Conservation (phyloP, 2,329 filamentous ascomycete species). For the Ophiocordyceps robertsii region DNA sequence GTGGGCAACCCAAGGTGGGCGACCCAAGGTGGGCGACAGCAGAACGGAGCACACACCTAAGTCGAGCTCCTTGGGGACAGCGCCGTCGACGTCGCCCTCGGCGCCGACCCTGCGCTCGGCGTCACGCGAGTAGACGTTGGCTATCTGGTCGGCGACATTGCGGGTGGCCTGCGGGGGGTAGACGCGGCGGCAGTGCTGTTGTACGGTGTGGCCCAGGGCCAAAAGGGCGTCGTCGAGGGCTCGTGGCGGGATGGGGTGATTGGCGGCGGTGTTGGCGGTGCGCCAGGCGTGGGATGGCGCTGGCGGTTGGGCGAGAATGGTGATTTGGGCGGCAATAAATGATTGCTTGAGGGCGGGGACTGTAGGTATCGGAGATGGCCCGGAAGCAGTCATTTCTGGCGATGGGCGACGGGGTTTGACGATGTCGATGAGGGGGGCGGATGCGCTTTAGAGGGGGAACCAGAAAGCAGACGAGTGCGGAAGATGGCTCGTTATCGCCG, state of each 20-base stretch:
- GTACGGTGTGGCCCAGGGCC: conserved; percentile 46
- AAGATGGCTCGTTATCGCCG: no score
- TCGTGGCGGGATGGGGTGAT: conserved; percentile 28
- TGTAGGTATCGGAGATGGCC: conserved; percentile 26
- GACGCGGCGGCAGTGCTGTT: conserved; percentile 50
- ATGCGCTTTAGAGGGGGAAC: no score
- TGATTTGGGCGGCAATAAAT: conserved; percentile 51
- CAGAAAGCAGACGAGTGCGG: no score
- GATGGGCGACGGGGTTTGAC: background rate
- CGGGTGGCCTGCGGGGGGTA: conserved; percentile 57
- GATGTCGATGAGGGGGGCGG: no score
- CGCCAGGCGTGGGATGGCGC: conserved; percentile 41
- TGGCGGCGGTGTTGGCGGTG: conserved; percentile 28
- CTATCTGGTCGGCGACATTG: conserved; percentile 61
- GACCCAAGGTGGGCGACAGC: background rate
- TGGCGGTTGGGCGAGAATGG: conserved; percentile 46
- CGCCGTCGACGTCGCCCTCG: conserved; percentile 21
- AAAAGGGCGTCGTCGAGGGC: conserved; percentile 42
- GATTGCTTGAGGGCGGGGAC: conserved; percentile 48
- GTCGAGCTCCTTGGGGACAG: conserved; percentile 27
- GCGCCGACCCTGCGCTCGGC: conserved; percentile 23
- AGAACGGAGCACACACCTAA: conserved; percentile 21
- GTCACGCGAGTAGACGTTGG: conserved; percentile 44
- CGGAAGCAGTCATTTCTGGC: conserved; percentile 3
- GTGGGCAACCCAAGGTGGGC: background rate